These are phyloP conservation scores for Biscogniauxia mediterranea DNA, from an alignment of 2,329 filamentous ascomycete species.

Conservation along the genomic window DNA sequence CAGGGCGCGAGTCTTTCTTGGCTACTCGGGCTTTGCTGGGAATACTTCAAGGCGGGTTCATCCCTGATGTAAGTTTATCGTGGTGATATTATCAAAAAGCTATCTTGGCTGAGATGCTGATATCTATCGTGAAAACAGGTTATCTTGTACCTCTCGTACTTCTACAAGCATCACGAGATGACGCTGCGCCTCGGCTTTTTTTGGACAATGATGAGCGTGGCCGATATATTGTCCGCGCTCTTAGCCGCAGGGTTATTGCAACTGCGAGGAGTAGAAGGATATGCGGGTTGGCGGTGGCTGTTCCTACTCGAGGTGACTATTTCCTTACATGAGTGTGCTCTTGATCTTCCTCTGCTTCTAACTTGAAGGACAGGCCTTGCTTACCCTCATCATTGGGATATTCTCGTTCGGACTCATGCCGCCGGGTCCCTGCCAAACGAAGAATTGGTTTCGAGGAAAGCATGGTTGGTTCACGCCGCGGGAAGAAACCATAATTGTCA, in stretches of 20 bases:
- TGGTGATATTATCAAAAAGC: background rate
- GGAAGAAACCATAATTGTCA: slow-evolving; percentile 56
- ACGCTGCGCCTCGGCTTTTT: slow-evolving; percentile 35
- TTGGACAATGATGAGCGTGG: slow-evolving; percentile 33
- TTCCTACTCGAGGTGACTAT: slow-evolving; percentile 50
- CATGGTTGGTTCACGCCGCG: slow-evolving; percentile 54
- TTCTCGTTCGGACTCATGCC: slow-evolving; percentile 51
- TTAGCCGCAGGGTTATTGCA: slow-evolving; percentile 33
- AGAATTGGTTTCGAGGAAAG: slow-evolving; percentile 45
- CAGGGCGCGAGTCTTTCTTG: slow-evolving; percentile 16
- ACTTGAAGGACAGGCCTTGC: slow-evolving; percentile 3
- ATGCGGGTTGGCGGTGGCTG: slow-evolving; percentile 41
- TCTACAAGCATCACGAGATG: slow-evolving; percentile 32
- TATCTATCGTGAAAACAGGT: slow-evolving; percentile 6
- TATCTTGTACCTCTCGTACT: slow-evolving; percentile 26
- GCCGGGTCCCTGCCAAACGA: slow-evolving; percentile 41
- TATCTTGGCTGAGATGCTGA: background rate
- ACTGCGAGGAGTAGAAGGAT: slow-evolving; percentile 31
- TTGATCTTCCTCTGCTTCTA: slow-evolving; percentile 20
- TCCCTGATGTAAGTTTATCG: slow-evolving; percentile 19
- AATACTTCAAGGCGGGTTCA: slow-evolving; percentile 24
- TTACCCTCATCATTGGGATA: slow-evolving; percentile 39
- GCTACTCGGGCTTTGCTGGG: slow-evolving; percentile 18
- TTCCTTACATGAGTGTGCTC: slow-evolving; percentile 37
- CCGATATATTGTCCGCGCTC: slow-evolving; percentile 30